These are phyloP conservation scores for Ilex asprella DNA, from an alignment of 257 asterid genomes.

Conservation along the genomic window DNA sequence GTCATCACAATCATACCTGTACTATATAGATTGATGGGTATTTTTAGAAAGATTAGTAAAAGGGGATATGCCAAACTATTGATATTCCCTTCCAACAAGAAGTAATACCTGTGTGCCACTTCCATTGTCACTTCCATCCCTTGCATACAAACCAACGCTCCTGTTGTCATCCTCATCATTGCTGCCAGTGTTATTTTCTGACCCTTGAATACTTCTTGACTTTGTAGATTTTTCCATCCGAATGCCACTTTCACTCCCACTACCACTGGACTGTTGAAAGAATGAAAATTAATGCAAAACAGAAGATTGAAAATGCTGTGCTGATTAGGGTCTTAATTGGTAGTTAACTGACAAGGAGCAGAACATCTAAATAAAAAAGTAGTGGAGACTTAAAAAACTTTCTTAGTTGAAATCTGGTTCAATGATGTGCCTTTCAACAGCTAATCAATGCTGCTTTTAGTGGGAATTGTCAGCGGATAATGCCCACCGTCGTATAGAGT, in stretches of 20 bases:
- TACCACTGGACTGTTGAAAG: constrained; percentile 37
- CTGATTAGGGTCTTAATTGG: no score
- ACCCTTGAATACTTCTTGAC: constrained; percentile 26
- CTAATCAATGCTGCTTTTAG: neutral
- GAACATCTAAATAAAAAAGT: no score
- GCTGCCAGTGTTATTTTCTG: constrained; percentile 26
- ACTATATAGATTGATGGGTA: neutral
- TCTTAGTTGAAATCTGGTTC: no score
- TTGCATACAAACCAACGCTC: constrained; percentile 29
- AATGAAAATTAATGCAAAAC: constrained; percentile 5
- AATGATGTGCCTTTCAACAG: neutral
- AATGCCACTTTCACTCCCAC: constrained; percentile 48
- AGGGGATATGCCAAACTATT: neutral
- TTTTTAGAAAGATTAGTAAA: neutral
- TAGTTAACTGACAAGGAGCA: no score
- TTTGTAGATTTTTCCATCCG: constrained; percentile 32
- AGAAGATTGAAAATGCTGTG: neutral
- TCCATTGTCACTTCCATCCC: constrained; percentile 43
- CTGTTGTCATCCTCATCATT: constrained; percentile 34
- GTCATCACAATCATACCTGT: no score
- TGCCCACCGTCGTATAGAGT: no score
- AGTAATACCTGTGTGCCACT: constrained; percentile 42
- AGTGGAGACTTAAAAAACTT: no score
- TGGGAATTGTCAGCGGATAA: no score
- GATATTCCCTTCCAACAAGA: neutral